These are phyloP conservation scores for Abortiporus biennis DNA, from an alignment of 1,284 basidiomycete genomes.

Conservation along the genomic window DNA sequence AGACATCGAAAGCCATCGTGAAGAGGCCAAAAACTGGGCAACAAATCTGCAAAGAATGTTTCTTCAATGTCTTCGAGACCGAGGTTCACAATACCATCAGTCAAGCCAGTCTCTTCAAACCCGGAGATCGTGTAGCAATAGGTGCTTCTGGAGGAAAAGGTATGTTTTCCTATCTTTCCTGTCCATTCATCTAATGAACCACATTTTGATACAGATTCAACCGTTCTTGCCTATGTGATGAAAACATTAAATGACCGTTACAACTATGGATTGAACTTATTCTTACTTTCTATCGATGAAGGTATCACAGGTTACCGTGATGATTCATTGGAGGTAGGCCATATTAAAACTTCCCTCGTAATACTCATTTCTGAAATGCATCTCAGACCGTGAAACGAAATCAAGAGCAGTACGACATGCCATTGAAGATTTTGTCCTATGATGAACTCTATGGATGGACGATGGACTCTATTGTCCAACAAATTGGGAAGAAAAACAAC, in stretches of 20 bases:
- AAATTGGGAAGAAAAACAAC: slow-evolving; percentile 96
- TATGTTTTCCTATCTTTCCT: slow-evolving; percentile 25
- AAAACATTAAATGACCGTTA: slow-evolving; percentile 93
- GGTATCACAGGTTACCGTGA: slow-evolving; percentile 98
- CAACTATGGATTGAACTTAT: slow-evolving; percentile 87
- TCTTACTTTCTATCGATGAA: slow-evolving; percentile 96
- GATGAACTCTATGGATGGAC: slow-evolving; percentile 99
- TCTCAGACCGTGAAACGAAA: slow-evolving; percentile 94
- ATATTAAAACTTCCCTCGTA: not conserved
- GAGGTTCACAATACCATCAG: slow-evolving; percentile 96
- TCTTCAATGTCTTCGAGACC: slow-evolving; percentile 96
- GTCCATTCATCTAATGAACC: not conserved
- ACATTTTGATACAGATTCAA: slow-evolving; percentile 72
- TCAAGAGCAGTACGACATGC: slow-evolving; percentile 91
- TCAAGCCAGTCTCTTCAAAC: slow-evolving; percentile 75
- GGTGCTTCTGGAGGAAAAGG: slow-evolving; percentile 98
- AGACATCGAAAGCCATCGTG: slow-evolving; percentile 76
- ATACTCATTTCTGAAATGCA: not conserved
- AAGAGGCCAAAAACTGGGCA: slow-evolving; percentile 97
- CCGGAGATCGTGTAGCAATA: slow-evolving; percentile 94
- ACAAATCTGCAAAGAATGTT: slow-evolving; percentile 93
- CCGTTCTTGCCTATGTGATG: slow-evolving; percentile 96
- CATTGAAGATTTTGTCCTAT: slow-evolving; percentile 94
- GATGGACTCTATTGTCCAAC: slow-evolving; percentile 94
- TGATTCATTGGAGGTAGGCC: slow-evolving; percentile 86